A percentile compares a stretch with the other conserved stretches of the same genome.
Conservation (phyloP, 177 flowering plant species). For the Telopea speciosissima region DNA sequence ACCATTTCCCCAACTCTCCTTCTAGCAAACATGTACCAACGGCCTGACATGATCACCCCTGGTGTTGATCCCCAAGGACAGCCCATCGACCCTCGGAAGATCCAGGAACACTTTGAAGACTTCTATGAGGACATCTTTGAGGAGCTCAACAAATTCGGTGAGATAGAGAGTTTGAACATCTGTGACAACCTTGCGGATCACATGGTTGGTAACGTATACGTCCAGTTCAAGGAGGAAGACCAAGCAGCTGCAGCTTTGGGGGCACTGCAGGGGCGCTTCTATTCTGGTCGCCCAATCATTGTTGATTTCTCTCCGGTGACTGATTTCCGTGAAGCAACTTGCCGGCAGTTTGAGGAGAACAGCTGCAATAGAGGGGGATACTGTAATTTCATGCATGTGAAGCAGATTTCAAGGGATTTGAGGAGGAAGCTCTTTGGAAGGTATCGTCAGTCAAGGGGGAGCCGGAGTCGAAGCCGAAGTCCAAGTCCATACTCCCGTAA, state of each 20-base stretch:
- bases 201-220: slow-evolving; percentile 88
- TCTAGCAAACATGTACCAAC: slow-evolving; percentile 87
- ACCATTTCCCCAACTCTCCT: slow-evolving; percentile 36
- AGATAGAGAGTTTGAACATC: slow-evolving; percentile 67
- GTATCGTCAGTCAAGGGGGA: slow-evolving; percentile 29
- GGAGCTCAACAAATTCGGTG: slow-evolving; percentile 72
- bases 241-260: slow-evolving; percentile 76
- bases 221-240: slow-evolving; percentile 80
- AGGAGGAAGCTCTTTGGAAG: slow-evolving; percentile 64
- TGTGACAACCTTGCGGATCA: slow-evolving; percentile 85
- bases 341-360: slow-evolving; percentile 80
- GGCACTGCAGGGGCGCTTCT: slow-evolving; percentile 65
- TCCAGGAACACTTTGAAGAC: slow-evolving; percentile 88
- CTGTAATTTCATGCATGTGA: slow-evolving; percentile 83
- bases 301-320: slow-evolving; percentile 83
- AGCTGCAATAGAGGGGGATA: slow-evolving; percentile 82
- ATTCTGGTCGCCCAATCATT: slow-evolving; percentile 81
- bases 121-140: slow-evolving; percentile 81
- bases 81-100: slow-evolving; percentile 67
- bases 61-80: slow-evolving; percentile 85
- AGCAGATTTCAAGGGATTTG: slow-evolving; percentile 65
- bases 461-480: slow-evolving; percentile 62
- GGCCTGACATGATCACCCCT: slow-evolving; percentile 85
- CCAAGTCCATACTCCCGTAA: slow-evolving; percentile 31
- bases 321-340: slow-evolving; percentile 81